phyloP scores from a whole-genome alignment of 768 basidiomycete species.

The Floccularia luteovirens region DNA sequence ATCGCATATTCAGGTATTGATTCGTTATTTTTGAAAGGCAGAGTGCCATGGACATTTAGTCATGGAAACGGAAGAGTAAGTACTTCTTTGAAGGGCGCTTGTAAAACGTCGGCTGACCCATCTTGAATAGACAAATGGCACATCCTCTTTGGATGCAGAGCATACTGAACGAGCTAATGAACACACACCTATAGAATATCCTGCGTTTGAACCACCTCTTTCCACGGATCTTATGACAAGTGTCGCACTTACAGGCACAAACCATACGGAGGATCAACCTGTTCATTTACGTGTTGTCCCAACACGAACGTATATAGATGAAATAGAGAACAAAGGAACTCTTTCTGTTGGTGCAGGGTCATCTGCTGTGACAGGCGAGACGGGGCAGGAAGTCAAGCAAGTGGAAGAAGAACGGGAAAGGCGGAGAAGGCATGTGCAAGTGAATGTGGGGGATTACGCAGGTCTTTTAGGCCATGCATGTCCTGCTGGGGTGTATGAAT shows the following conservation, averaged over 20 bases:
- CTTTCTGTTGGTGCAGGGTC: conserved; percentile 20
- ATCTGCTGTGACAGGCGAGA: conserved; percentile 15
- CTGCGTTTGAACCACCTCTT: conserved; percentile 78
- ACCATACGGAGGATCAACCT: conserved; percentile 95
- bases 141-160: conserved; percentile 45
- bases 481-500: conserved; percentile 96
- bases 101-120: not conserved
- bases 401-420: conserved; percentile 32
- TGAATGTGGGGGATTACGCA: conserved; percentile 75
- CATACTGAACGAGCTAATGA: conserved; percentile 63
- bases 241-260: conserved; percentile 85
- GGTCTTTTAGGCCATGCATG: conserved; percentile 86
- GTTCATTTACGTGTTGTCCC: conserved; percentile 71
- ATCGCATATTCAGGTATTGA: conserved; percentile 87
- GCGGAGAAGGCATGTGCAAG: conserved; percentile 59
- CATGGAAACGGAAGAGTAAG: conserved; percentile 36
- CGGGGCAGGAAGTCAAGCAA: conserved; percentile 13
- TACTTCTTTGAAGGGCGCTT: conserved; percentile 16
- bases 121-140: not conserved
- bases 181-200: conserved; percentile 78
- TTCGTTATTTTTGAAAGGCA: conserved; percentile 73
- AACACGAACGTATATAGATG: conserved; percentile 19
- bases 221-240: conserved; percentile 93
- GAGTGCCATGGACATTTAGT: conserved; percentile 88
- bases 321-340: conserved; percentile 14